Percentiles rank a stretch among this genome's conserved stretches.
Conservation (phyloP, 1,284 basidiomycete genomes). For the Trichosporon asahii region DNA sequence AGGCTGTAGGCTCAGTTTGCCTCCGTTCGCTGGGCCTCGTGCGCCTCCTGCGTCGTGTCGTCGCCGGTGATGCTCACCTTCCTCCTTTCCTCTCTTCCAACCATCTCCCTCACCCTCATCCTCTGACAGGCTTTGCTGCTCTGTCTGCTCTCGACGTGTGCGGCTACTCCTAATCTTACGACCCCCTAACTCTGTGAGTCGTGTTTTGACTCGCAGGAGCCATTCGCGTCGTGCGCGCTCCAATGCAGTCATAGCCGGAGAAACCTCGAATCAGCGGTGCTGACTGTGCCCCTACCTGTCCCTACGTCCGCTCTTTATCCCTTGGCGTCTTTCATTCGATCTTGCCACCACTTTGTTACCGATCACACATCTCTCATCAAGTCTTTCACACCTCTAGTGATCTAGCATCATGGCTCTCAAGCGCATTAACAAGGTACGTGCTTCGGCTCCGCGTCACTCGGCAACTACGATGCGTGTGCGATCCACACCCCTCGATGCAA, state of each 20-base stretch:
- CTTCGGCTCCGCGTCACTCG: background rate
- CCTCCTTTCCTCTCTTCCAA: background rate
- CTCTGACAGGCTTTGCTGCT: background rate
- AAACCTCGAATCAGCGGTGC: background rate
- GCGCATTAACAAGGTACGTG: conserved; percentile 94
- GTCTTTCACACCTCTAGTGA: background rate
- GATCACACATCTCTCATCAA: background rate
- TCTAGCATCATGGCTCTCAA: conserved; percentile 75
- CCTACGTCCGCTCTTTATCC: conserved; percentile 9
- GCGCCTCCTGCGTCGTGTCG: conserved; percentile 8
- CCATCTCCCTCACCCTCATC: background rate
- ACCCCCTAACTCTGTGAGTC: background rate
- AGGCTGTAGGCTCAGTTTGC: conserved; percentile 5
- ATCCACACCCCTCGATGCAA: background rate
- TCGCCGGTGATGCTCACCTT: conserved; percentile 1
- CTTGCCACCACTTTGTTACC: conserved; percentile 9
- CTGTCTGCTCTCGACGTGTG: background rate
- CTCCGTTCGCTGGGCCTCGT: conserved; percentile 1
- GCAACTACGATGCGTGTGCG: background rate
- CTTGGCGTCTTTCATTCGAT: conserved; percentile 6
- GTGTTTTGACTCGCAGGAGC: background rate
- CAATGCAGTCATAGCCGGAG: background rate
- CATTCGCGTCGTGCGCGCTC: background rate
- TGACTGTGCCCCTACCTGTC: background rate
- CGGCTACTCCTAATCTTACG: background rate